Base-by-base conservation (phyloP, 2,329 filamentous ascomycete genomes). In the Colletotrichum brevisporum region DNA sequence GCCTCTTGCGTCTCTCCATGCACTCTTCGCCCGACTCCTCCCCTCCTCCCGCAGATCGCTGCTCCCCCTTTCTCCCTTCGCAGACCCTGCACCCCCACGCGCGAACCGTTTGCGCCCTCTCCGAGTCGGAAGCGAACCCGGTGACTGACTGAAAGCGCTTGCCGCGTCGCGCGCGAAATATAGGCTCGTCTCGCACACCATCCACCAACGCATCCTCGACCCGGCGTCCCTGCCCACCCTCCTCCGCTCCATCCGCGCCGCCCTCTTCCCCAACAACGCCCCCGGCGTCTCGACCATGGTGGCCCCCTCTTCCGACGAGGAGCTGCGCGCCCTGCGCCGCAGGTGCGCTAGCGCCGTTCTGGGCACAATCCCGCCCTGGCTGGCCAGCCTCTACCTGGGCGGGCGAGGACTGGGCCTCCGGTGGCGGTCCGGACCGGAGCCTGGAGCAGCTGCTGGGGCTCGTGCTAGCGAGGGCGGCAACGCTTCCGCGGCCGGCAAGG, bases 221-320 rank as follows among this genome's bases (percentile, higher is more conserved):
- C 85, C 90, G 73, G 85, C 86, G 71, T 85, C 88, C 73, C 84
- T 94, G 64, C 90, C 92, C 78, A 84, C 85, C 77, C 80, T 93
- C 73, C 87, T 95, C 75, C 89, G 90, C 78, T 88, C 90, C 73
- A 86, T 93, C 75, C 92, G 96, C 78, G 89, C 88, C 75, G 89
- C 92, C 70, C 84, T 98, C 64, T 98, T 98, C 78, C 95, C 96
- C 73, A 92, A 94, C 81, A 97, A 97, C 80, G 85, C 89, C 74
- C 90, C 92, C 71, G 91, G 90, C 68, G 87, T 89, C 72, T 84
- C 90, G 74, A 86, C 87, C 69, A 82, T 91, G 73, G 81, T 86
- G 60, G 86, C 91, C 59, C 89, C 91, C 68, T 84, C 85, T 56
- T 86, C 86, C 71, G 85, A 90, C 63, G 84, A 88, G 74, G 87